phyloP scores from a whole-genome alignment of 352 stramenopile genomes.

The Phytophthora vignae region DNA sequence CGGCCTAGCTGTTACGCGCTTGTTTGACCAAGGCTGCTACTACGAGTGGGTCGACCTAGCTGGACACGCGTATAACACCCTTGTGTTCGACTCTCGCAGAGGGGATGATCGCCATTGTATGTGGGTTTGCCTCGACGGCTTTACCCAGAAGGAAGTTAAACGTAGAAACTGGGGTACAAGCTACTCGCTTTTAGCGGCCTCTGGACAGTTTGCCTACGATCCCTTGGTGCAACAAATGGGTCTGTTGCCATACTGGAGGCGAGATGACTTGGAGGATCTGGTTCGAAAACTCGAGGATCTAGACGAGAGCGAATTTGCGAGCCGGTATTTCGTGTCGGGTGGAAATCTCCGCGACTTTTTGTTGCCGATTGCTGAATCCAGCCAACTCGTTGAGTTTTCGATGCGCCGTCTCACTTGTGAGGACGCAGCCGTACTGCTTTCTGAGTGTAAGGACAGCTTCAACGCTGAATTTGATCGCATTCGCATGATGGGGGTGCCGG shows the following conservation, averaged over 20 bases:
- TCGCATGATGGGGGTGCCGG: background rate
- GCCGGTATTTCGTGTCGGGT: constrained; percentile 10
- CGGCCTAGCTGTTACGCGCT: background rate
- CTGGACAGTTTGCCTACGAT: constrained; percentile 4
- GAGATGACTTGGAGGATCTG: background rate
- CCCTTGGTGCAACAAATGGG: background rate
- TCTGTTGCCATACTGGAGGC: constrained; percentile 15
- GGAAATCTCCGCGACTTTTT: constrained; percentile 14
- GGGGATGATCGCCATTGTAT: background rate
- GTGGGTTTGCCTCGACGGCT: constrained; percentile 19
- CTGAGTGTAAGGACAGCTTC: too few species aligned
- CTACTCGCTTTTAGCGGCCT: constrained; percentile 11
- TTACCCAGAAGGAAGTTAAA: background rate
- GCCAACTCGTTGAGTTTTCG: background rate
- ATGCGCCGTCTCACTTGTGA: background rate
- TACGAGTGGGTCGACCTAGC: constrained; percentile 9
- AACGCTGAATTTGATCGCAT: background rate
- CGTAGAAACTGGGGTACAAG: background rate
- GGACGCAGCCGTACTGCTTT: background rate
- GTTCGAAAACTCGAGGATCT: background rate
- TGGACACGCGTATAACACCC: too few species aligned
- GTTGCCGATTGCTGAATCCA: background rate
- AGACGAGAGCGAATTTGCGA: background rate
- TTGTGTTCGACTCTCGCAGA: background rate
- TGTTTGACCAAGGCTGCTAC: constrained; percentile 18